Conservation (phyloP, 371 early-diverging fungal species). For the Rhizopus delemar region DNA sequence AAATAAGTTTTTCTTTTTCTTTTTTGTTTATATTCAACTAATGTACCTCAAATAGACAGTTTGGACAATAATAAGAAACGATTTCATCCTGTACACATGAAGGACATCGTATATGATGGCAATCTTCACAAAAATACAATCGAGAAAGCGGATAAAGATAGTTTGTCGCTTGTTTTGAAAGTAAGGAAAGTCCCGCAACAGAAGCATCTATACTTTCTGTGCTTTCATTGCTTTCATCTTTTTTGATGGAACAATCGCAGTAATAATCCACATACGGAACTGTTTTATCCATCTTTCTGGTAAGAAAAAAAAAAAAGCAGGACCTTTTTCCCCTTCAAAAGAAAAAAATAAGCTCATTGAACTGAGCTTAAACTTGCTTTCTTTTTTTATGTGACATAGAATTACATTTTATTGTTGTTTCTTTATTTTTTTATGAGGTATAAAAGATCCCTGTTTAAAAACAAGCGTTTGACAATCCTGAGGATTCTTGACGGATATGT, state of each 20-base stretch:
- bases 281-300: constrained; percentile 9
- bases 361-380: background rate
- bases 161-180: constrained; percentile 43
- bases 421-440: background rate
- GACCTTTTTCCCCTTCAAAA: background rate
- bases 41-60: constrained; percentile 89
- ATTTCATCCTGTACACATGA: constrained; percentile 85
- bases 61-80: constrained; percentile 91
- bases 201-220: constrained; percentile 19
- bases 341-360: background rate
- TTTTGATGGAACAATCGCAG: constrained; percentile 41
- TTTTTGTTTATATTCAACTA: background rate
- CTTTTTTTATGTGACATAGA: constrained; percentile 5
- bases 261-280: constrained; percentile 56
- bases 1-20: background rate
- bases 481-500: constrained; percentile 1
- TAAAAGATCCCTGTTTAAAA: constrained; percentile 1
- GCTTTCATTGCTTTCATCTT: constrained; percentile 7
- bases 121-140: constrained; percentile 88
- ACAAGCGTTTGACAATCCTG: constrained; percentile 2
- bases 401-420: background rate
- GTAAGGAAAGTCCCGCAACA: constrained; percentile 33
- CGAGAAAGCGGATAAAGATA: constrained; percentile 66
- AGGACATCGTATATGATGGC: constrained; percentile 78
- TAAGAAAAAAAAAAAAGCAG: background rate